Conservation (phyloP, 306 rosid genomes). For the Sindora glabra region DNA sequence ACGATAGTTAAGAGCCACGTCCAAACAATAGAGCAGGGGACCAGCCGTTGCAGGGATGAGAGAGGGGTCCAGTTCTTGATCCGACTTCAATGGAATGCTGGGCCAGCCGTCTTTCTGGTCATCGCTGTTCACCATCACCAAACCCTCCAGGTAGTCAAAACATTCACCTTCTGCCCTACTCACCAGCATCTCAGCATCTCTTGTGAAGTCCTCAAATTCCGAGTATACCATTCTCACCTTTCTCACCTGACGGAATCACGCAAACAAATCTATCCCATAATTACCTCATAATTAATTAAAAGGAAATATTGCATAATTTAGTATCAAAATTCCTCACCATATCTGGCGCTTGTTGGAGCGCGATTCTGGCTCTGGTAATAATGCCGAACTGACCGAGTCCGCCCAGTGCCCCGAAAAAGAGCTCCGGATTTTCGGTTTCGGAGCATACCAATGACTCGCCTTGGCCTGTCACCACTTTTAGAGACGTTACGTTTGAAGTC, state of each 20-base stretch:
- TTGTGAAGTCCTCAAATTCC: constrained; percentile 55
- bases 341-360: constrained; percentile 70
- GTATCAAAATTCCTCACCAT: constrained; percentile 35
- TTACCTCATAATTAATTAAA: neutral
- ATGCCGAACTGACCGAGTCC: constrained; percentile 95
- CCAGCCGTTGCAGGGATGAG: no score
- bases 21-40: no score
- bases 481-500: constrained; percentile 70
- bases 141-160: constrained; percentile 78
- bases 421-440: constrained; percentile 59
- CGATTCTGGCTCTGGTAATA: constrained; percentile 68
- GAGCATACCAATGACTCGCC: constrained; percentile 69
- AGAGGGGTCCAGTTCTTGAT: no score
- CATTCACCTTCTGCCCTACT: constrained; percentile 47
- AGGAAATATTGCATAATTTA: neutral
- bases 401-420: constrained; percentile 63
- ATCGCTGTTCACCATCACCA: no score
- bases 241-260: constrained; percentile 67
- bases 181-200: constrained; percentile 79
- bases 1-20: no score
- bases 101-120: no score
- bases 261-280: neutral
- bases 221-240: constrained; percentile 86
- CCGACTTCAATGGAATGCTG: no score
- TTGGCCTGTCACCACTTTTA: constrained; percentile 81